Evolutionary conservation across 768 basidiomycete genomes (phyloP).

Genomic region (Mycena haematopus): DNA sequence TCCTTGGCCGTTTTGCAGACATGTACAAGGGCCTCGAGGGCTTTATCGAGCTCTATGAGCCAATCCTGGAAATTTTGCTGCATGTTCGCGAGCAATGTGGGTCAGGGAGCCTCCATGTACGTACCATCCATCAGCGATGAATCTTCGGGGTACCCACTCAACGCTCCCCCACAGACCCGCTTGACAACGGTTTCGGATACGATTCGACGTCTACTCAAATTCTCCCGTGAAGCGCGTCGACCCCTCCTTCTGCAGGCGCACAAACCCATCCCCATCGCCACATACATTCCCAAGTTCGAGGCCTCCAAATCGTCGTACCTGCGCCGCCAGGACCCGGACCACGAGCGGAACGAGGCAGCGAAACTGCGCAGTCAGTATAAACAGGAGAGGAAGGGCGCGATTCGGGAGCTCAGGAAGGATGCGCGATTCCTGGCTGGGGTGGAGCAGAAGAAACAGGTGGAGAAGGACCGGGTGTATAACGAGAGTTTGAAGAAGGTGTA

Average conservation of each 20-base stretch:
- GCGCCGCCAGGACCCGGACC: constrained; percentile 88
- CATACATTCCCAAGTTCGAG: constrained; percentile 95
- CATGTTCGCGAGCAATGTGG: constrained; percentile 54
- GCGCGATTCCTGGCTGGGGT: constrained; percentile 90
- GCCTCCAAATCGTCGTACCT: constrained; percentile 73
- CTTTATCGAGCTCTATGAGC: constrained; percentile 86
- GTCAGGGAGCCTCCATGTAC: constrained; percentile 63
- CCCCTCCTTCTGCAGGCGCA: constrained; percentile 90
- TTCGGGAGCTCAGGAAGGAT: constrained; percentile 95
- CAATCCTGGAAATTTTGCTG: constrained; percentile 65
- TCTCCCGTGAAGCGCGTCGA: constrained; percentile 71
- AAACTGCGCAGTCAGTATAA: constrained; percentile 91
- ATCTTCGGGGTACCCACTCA: constrained; percentile 7
- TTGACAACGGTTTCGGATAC: constrained; percentile 54
- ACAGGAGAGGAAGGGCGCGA: constrained; percentile 96
- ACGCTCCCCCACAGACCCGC: constrained; percentile 52
- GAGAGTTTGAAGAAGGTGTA: constrained; percentile 85
- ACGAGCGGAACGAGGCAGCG: constrained; percentile 83
- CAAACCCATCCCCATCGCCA: constrained; percentile 94
- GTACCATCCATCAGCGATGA: constrained; percentile 19
- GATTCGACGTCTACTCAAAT: constrained; percentile 70
- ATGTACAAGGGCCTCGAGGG: constrained; percentile 80
- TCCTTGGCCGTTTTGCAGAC: constrained; percentile 74
- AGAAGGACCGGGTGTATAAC: constrained; percentile 84
- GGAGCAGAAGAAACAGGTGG: constrained; percentile 81